Conservation (phyloP, 306 rosid species). For the Fragaria vesca region DNA sequence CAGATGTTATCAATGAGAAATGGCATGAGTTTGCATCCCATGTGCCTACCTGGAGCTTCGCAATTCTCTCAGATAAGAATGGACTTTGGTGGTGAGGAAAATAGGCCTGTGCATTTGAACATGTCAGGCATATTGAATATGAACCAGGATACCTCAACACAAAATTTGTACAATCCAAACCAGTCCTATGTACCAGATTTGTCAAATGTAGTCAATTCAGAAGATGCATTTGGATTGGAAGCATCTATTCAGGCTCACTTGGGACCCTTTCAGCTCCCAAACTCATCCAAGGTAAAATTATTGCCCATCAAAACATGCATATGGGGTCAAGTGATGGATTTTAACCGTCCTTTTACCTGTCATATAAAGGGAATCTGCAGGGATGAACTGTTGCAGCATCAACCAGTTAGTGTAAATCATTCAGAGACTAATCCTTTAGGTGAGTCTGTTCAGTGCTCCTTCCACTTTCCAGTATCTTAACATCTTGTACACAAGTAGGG, state of each 20-base stretch:
- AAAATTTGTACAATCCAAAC: constrained; percentile 38
- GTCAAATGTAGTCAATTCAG: constrained; percentile 44
- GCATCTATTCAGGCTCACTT: constrained; percentile 43
- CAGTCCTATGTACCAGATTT: constrained; percentile 44
- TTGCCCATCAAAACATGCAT: neutral
- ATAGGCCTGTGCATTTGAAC: constrained; percentile 46
- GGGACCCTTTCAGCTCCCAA: constrained; percentile 44
- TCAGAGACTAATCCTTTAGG: constrained; percentile 42
- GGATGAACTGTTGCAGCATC: constrained; percentile 44
- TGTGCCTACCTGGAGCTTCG: constrained; percentile 62
- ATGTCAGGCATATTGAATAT: constrained; percentile 42
- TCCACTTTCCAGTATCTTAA: neutral
- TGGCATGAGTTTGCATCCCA: constrained; percentile 75
- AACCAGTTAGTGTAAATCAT: constrained; percentile 35
- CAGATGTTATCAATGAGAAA: constrained; percentile 94
- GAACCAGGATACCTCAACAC: constrained; percentile 54
- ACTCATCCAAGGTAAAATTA: constrained; percentile 54
- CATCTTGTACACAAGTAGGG: neutral
- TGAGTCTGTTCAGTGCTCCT: constrained; percentile 36
- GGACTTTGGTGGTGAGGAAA: constrained; percentile 53
- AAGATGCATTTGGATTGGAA: constrained; percentile 46
- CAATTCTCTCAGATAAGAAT: constrained; percentile 50
- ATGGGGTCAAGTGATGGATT: constrained; percentile 7
- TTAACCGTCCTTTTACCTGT: constrained; percentile 11
- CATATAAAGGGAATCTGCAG: constrained; percentile 39